Evolutionary conservation across 2,329 filamentous ascomycete genomes (phyloP).

Genomic region (Sarocladium oryzae): DNA sequence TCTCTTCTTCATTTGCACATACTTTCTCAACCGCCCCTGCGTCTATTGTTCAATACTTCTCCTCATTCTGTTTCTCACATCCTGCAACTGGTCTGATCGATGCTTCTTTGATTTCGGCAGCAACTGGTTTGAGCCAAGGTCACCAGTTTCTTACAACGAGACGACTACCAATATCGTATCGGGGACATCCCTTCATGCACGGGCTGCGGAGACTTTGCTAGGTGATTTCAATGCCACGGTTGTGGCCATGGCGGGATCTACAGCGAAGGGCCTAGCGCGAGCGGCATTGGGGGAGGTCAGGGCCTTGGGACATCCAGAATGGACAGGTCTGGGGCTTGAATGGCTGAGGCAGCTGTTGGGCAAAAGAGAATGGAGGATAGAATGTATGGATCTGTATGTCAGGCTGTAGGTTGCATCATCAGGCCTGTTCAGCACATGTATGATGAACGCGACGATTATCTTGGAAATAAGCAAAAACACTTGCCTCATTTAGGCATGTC

Average conservation of each 20-base stretch:
- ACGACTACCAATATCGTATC: not conserved
- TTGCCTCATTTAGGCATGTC: too few relatives aligned
- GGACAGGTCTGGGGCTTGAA: constrained; percentile 74
- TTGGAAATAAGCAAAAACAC: too few relatives aligned
- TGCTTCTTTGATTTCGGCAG: constrained; percentile 90
- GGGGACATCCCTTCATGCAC: constrained; percentile 10
- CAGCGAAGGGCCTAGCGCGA: constrained; percentile 59
- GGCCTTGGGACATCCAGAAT: constrained; percentile 38
- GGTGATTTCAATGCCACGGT: constrained; percentile 40
- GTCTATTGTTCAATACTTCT: constrained; percentile 97
- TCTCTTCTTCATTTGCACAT: constrained; percentile 86
- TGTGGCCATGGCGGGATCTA: constrained; percentile 59
- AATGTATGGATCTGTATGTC: constrained; percentile 84
- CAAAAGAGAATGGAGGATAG: constrained; percentile 80
- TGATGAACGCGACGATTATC: too few relatives aligned
- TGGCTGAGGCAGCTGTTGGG: constrained; percentile 81
- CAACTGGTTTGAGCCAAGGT: constrained; percentile 88
- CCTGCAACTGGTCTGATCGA: constrained; percentile 80
- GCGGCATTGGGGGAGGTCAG: constrained; percentile 58
- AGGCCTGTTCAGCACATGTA: too few relatives aligned
- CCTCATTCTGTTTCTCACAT: constrained; percentile 87
- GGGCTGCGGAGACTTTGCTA: not conserved
- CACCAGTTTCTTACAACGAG: constrained; percentile 11
- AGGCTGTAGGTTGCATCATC: constrained; percentile 45
- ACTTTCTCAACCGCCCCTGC: constrained; percentile 93